Evolutionary conservation across 805 yeast species (phyloP).

Genomic region (Candida nitratophila): DNA sequence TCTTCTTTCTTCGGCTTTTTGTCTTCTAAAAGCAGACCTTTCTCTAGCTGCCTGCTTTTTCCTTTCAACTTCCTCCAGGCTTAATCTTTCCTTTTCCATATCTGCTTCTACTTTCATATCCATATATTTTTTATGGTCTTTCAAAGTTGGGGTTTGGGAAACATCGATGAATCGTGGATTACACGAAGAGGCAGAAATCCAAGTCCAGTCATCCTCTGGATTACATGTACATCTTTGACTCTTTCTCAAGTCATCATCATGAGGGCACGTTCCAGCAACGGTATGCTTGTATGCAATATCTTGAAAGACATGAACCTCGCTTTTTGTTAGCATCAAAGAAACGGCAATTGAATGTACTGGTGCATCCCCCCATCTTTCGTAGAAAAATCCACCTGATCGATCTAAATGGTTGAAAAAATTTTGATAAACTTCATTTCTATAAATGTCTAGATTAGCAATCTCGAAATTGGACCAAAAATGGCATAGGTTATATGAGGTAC

Average conservation of each 20-base stretch:
- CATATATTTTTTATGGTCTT: constrained; percentile 17
- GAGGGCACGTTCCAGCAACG: constrained; percentile 76
- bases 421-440: constrained; percentile 49
- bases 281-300: constrained; percentile 79
- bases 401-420: constrained; percentile 60
- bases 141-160: constrained; percentile 12
- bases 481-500: constrained; percentile 59
- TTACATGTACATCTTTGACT: constrained; percentile 66
- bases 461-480: constrained; percentile 84
- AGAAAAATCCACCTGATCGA: constrained; percentile 67
- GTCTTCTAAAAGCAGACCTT: constrained; percentile 15
- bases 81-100: constrained; percentile 4
- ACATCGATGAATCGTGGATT: constrained; percentile 19
- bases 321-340: constrained; percentile 42
- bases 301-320: constrained; percentile 66
- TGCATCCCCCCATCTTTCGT: constrained; percentile 88
- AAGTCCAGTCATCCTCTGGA: constrained; percentile 62
- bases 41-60: constrained; percentile 11
- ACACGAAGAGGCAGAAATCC: constrained; percentile 29
- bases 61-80: constrained; percentile 6
- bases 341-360: constrained; percentile 43
- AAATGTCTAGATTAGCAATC: constrained; percentile 62
- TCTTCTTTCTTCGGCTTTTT: constrained; percentile 16
- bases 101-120: constrained; percentile 7
- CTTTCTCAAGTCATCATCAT: constrained; percentile 47